Percentiles rank a stretch among this genome's conserved stretches.
These are phyloP conservation scores for Lonicera japonica DNA, from an alignment of 129 eudicot genomes.

Conservation along the genomic window DNA sequence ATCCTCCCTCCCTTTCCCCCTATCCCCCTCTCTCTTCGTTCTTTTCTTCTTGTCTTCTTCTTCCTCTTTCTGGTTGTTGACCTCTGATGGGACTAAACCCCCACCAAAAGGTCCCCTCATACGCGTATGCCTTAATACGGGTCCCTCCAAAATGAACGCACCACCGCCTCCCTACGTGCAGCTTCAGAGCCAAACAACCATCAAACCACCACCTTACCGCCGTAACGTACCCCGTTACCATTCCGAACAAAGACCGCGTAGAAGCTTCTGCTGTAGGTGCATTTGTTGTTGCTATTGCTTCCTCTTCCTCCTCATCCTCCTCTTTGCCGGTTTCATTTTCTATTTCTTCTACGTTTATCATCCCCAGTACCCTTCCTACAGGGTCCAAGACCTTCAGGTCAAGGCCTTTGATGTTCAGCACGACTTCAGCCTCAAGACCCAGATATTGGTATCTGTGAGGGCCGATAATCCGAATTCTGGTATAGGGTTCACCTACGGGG, in stretches of 20 bases:
- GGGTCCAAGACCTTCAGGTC: constrained; percentile 18
- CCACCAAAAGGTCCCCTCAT: constrained; percentile 3
- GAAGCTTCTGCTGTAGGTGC: constrained; percentile 33
- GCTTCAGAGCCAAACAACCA: constrained; percentile 8
- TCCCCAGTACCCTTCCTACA: constrained; percentile 43
- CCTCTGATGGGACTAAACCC: no score
- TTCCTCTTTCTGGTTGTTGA: no score
- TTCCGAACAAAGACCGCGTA: constrained; percentile 10
- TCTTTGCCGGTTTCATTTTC: constrained; percentile 11
- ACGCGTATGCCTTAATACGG: no score
- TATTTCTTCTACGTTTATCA: constrained; percentile 29
- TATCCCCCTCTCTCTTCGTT: neutral
- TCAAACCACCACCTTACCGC: constrained; percentile 14
- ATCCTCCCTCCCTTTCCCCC: constrained; percentile 8
- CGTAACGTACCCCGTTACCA: constrained; percentile 7
- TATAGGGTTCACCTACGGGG: constrained; percentile 40
- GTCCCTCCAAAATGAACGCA: constrained; percentile 13
- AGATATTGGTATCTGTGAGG: constrained; percentile 25
- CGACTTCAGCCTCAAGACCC: constrained; percentile 43
- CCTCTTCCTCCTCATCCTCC: constrained; percentile 33
- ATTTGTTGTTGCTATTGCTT: constrained; percentile 45
- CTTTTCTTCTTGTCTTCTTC: neutral
- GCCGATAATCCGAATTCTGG: constrained; percentile 43
- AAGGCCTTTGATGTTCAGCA: constrained; percentile 32
- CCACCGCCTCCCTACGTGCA: constrained; percentile 22